Conservation (phyloP, 495 filamentous ascomycete genomes). For the Lindgomyces ingoldianus region DNA sequence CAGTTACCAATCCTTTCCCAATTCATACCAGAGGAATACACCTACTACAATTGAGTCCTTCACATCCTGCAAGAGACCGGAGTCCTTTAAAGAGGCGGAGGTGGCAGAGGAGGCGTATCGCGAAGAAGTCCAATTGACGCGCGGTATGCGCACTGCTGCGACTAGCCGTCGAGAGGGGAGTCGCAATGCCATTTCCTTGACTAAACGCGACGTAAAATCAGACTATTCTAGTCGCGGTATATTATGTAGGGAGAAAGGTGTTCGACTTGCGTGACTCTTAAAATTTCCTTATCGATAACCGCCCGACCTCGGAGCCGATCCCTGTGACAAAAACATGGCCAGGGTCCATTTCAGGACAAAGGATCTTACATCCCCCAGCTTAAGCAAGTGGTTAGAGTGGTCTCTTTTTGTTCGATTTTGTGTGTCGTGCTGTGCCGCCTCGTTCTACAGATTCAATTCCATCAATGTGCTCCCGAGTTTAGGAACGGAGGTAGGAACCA, state of each 20-base stretch:
- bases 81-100: conserved; percentile 40
- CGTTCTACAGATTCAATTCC: too few relatives aligned
- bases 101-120: conserved; percentile 41
- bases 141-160: conserved; percentile 14
- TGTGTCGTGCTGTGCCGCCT: too few relatives aligned
- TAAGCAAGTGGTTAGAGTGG: too few relatives aligned
- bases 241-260: conserved; percentile 3
- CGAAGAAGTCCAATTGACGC: neutral
- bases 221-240: neutral
- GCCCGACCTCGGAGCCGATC: neutral
- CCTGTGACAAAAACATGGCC: neutral
- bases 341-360: neutral
- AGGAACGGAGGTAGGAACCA: too few relatives aligned
- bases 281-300: conserved; percentile 31
- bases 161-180: conserved; percentile 26
- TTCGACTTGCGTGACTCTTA: conserved; percentile 15
- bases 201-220: neutral
- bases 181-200: conserved; percentile 37
- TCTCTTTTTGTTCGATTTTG: too few relatives aligned
- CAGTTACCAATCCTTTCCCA: neutral
- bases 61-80: conserved; percentile 42
- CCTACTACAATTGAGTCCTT: conserved; percentile 44
- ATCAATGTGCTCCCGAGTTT: too few relatives aligned
- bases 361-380: too few relatives aligned
- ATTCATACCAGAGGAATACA: neutral